phyloP scores from a whole-genome alignment of 106 monocot species.

The Dendrobium chrysotoxum region DNA sequence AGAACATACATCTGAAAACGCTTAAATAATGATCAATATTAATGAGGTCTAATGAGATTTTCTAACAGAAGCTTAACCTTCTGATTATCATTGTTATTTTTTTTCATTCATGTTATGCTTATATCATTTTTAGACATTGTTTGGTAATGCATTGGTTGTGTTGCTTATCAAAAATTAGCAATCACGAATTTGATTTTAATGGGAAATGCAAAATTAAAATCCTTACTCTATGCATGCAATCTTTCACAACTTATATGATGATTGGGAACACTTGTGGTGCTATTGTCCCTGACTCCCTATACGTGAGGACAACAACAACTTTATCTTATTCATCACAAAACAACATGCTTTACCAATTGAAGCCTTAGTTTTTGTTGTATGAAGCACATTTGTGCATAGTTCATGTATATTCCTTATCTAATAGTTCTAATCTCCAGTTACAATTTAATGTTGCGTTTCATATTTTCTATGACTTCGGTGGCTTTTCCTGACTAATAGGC shows the following conservation, averaged over 20 bases:
- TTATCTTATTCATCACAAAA: not conserved
- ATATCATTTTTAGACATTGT: not conserved
- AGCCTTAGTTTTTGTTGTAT: not conserved
- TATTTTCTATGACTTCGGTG: too few relatives aligned
- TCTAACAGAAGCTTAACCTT: not conserved
- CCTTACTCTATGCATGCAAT: not conserved
- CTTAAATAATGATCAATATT: not conserved
- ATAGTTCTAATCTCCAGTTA: not conserved
- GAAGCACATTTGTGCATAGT: not conserved
- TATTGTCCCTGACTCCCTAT: not conserved
- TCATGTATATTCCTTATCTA: not conserved
- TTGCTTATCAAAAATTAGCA: not conserved
- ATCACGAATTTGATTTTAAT: not conserved
- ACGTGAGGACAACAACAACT: not conserved
- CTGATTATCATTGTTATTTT: not conserved
- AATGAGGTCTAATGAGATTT: conserved; percentile 1
- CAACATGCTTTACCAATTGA: not conserved
- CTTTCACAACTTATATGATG: not conserved
- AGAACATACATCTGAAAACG: not conserved
- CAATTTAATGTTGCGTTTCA: not conserved
- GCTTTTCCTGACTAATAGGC: not conserved
- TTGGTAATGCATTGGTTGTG: not conserved
- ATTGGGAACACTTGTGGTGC: not conserved
- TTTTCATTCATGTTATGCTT: not conserved
- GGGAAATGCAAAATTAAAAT: not conserved